A percentile compares a stretch with the other conserved stretches of the same genome.
Evolutionary conservation across 805 yeast species (phyloP).

Genomic region (Ogataea salicorniae): DNA sequence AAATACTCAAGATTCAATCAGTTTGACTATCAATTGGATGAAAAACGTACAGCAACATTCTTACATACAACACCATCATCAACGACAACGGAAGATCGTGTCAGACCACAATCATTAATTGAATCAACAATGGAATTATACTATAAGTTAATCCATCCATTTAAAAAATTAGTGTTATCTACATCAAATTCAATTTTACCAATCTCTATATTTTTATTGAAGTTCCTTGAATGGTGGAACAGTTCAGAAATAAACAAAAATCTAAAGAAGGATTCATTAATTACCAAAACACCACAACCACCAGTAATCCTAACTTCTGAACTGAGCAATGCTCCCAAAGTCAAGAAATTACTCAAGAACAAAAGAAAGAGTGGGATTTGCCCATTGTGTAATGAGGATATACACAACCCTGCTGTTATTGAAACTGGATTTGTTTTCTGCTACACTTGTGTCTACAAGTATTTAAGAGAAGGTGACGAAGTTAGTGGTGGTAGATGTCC

Average conservation of each 20-base stretch:
- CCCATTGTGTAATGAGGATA: slow-evolving; percentile 60
- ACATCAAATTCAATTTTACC: slow-evolving; percentile 56
- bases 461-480: slow-evolving; percentile 45
- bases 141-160: slow-evolving; percentile 15
- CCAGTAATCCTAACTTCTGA: slow-evolving; percentile 26
- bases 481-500: slow-evolving; percentile 74
- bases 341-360: slow-evolving; percentile 19
- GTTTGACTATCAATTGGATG: slow-evolving; percentile 43
- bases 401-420: slow-evolving; percentile 76
- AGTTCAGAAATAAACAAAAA: slow-evolving; percentile 61
- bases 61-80: slow-evolving; percentile 3
- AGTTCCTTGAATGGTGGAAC: slow-evolving; percentile 92
- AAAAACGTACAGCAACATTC: slow-evolving; percentile 13
- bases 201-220: slow-evolving; percentile 70
- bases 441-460: slow-evolving; percentile 75
- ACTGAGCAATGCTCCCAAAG: slow-evolving; percentile 6
- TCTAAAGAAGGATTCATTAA: slow-evolving; percentile 40
- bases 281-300: slow-evolving; percentile 19
- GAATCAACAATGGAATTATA: slow-evolving; percentile 30
- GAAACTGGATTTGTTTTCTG: slow-evolving; percentile 92
- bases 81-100: slow-evolving; percentile 21
- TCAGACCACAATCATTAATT: slow-evolving; percentile 37
- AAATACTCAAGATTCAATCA: slow-evolving; percentile 59
- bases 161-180: slow-evolving; percentile 21
- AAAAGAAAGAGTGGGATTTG: slow-evolving; percentile 37